Percentiles rank a stretch among this genome's conserved stretches.
Conservation (phyloP, 768 basidiomycete species). For the Rhizopogon vinicolor region DNA sequence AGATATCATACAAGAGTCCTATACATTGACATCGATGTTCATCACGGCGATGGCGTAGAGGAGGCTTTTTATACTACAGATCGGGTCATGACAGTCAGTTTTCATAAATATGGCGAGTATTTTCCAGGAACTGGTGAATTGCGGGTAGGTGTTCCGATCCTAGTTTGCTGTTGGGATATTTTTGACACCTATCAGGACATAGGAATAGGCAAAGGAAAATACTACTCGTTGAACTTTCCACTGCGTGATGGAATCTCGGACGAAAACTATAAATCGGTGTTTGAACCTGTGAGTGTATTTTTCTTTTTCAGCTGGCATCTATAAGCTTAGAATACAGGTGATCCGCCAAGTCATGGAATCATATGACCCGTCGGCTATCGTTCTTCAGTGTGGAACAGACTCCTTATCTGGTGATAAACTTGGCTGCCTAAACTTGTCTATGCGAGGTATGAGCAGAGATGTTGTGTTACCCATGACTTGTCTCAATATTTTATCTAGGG, state of each 20-base stretch:
- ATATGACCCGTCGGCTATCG: slow-evolving; percentile 92
- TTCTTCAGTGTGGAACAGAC: slow-evolving; percentile 96
- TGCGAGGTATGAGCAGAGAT: slow-evolving; percentile 57
- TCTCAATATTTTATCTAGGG: slow-evolving; percentile 39
- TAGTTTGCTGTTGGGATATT: slow-evolving; percentile 2
- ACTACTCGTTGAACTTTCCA: slow-evolving; percentile 93
- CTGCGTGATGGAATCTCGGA: slow-evolving; percentile 93
- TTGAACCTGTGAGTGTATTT: slow-evolving; percentile 73
- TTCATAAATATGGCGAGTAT: slow-evolving; percentile 99
- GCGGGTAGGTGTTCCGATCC: slow-evolving; percentile 46
- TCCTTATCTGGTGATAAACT: slow-evolving; percentile 95
- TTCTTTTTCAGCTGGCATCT: not conserved
- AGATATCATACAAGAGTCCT: slow-evolving; percentile 93
- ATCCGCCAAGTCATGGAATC: slow-evolving; percentile 92
- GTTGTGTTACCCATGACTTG: not conserved
- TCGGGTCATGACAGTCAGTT: slow-evolving; percentile 96
- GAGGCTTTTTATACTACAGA: slow-evolving; percentile 99
- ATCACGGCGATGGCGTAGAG: slow-evolving; percentile 98
- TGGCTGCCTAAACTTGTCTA: slow-evolving; percentile 93
- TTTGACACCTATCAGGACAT: slow-evolving; percentile 56
- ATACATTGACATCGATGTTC: slow-evolving; percentile 98
- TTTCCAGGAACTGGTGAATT: slow-evolving; percentile 99
- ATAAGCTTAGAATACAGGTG: slow-evolving; percentile 47
- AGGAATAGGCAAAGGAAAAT: slow-evolving; percentile 90
- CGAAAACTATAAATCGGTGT: slow-evolving; percentile 91